Evolutionary conservation across 805 yeast species (phyloP).

Genomic region (Candida tammaniensis): DNA sequence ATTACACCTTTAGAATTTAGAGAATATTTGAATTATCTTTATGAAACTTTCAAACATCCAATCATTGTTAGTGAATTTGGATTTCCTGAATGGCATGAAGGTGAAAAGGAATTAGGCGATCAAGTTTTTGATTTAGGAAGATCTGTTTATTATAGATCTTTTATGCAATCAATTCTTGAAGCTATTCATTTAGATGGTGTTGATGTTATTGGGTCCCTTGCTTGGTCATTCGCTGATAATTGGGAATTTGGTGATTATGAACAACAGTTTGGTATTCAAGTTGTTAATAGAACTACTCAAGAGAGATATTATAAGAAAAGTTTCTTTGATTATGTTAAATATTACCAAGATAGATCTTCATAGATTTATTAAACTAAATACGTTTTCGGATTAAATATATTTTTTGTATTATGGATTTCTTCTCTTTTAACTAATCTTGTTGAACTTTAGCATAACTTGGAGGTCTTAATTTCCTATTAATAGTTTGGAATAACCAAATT

Average conservation of each 20-base stretch:
- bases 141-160: slow-evolving; percentile 26
- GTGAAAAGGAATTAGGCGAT: slow-evolving; percentile 19
- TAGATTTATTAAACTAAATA: slow-evolving; percentile 1
- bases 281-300: slow-evolving; percentile 24
- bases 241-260: slow-evolving; percentile 29
- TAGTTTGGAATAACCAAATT: slow-evolving; percentile 79
- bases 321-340: slow-evolving; percentile 15
- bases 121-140: slow-evolving; percentile 26
- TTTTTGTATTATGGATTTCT: too few species aligned
- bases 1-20: slow-evolving; percentile 22
- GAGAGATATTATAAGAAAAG: slow-evolving; percentile 23
- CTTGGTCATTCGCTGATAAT: slow-evolving; percentile 33
- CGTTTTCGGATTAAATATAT: too few species aligned
- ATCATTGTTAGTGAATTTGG: slow-evolving; percentile 32
- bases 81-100: slow-evolving; percentile 29
- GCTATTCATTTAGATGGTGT: slow-evolving; percentile 23
- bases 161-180: slow-evolving; percentile 23
- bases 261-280: slow-evolving; percentile 23
- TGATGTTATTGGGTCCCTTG: slow-evolving; percentile 26
- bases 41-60: slow-evolving; percentile 23
- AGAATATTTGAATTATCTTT: slow-evolving; percentile 23
- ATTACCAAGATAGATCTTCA: slow-evolving; percentile 12
- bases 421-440: slow-evolving; percentile 45
- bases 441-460: slow-evolving; percentile 98
- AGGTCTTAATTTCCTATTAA: slow-evolving; percentile 77